phyloP scores from a whole-genome alignment of 2,329 filamentous ascomycete species.

The Leptodontidium sp. region DNA sequence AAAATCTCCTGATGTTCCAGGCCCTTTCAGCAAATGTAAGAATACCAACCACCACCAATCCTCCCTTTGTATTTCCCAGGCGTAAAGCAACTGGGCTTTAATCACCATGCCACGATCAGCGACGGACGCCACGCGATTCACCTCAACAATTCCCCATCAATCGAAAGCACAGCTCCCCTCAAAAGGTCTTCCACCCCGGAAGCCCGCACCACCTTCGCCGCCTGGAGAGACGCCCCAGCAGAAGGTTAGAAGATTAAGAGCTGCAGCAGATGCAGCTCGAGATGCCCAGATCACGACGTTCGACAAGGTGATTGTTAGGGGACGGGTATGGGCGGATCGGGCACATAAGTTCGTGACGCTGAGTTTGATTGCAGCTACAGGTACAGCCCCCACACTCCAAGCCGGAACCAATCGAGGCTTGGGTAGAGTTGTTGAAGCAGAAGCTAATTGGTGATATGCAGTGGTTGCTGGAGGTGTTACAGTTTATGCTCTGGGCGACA shows the following conservation, averaged over 20 bases:
- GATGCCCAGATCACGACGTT: constrained; percentile 44
- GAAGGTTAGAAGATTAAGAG: constrained; percentile 47
- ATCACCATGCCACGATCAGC: constrained; percentile 67
- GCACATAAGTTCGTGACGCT: constrained; percentile 47
- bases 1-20: constrained; percentile 38
- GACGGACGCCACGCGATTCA: constrained; percentile 83
- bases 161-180: constrained; percentile 44
- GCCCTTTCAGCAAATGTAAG: constrained; percentile 34
- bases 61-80: not conserved
- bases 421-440: not conserved
- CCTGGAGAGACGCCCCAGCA: constrained; percentile 48
- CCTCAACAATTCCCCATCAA: constrained; percentile 70
- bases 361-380: constrained; percentile 47
- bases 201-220: constrained; percentile 38
- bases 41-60: constrained; percentile 22
- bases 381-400: constrained; percentile 36
- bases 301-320: constrained; percentile 45
- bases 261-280: constrained; percentile 46
- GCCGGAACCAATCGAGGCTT: not conserved
- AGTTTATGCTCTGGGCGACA: constrained; percentile 69
- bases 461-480: constrained; percentile 68
- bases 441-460: constrained; percentile 43
- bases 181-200: constrained; percentile 29
- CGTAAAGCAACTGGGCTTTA: constrained; percentile 6
- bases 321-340: constrained; percentile 48